phyloP scores from a whole-genome alignment of 495 filamentous ascomycete species.

The Hypoxylon lienhwacheense region DNA sequence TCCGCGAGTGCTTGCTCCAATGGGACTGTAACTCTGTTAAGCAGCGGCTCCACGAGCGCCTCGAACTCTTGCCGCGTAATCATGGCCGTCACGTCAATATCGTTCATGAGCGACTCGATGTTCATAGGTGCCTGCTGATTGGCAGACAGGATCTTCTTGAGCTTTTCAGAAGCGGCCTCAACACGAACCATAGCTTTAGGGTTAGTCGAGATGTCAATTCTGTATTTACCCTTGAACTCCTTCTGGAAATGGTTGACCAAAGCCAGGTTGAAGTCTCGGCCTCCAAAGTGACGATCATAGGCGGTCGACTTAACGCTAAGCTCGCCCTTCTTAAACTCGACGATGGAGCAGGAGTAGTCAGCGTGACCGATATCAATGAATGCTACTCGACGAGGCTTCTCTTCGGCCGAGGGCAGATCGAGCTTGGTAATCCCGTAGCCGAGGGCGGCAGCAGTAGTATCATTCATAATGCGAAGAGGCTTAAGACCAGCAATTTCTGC shows the following conservation, averaged over 20 bases:
- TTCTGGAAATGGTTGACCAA: conserved; percentile 90
- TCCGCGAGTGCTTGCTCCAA: conserved; percentile 90
- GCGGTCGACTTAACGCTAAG: conserved; percentile 90
- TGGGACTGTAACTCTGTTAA: conserved; percentile 71
- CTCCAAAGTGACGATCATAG: conserved; percentile 95
- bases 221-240: conserved; percentile 93
- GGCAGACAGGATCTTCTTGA: conserved; percentile 98
- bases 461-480: conserved; percentile 92
- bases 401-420: conserved; percentile 83
- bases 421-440: conserved; percentile 97
- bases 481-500: conserved; percentile 94
- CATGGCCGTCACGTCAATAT: conserved; percentile 85
- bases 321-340: conserved; percentile 97
- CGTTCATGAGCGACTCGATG: conserved; percentile 99
- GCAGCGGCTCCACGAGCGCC: conserved; percentile 80
- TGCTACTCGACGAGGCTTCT: conserved; percentile 88
- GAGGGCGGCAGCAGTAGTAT: conserved; percentile 93
- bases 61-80: conserved; percentile 95
- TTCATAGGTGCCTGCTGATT: conserved; percentile 92
- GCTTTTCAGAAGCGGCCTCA: conserved; percentile 85
- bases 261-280: conserved; percentile 94
- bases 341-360: conserved; percentile 91
- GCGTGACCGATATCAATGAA: conserved; percentile 97
- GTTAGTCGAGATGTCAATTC: conserved; percentile 86
- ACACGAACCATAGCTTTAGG: conserved; percentile 86